Conservation (phyloP, 306 rosid species). For the Senna siamea region DNA sequence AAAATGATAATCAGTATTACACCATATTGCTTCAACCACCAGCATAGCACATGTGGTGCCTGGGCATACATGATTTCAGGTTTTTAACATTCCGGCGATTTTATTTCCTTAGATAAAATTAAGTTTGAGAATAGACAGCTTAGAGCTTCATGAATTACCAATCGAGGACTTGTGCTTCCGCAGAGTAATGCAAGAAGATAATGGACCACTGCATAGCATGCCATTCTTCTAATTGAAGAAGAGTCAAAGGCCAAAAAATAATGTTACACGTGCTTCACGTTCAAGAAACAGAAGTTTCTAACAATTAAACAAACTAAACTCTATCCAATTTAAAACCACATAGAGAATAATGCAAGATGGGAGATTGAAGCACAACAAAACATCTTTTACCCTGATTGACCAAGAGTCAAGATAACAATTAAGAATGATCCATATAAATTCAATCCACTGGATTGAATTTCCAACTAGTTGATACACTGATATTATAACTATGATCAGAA, state of each 20-base stretch:
- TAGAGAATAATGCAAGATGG: not conserved
- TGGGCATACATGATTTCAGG: not conserved
- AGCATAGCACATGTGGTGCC: not conserved
- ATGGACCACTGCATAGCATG: not conserved
- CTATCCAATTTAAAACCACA: not conserved
- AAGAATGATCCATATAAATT: slow-evolving; percentile 4
- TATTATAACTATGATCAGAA: not conserved
- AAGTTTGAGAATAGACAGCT: not conserved
- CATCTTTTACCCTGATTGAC: not conserved
- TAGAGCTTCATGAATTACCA: no score
- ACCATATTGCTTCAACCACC: not conserved
- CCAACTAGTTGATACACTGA: slow-evolving; percentile 9
- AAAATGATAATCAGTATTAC: not conserved
- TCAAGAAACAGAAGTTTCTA: not conserved
- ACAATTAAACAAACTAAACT: no score
- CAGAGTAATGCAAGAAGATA: no score
- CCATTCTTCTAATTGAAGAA: not conserved
- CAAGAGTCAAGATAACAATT: not conserved
- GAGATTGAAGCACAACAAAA: not conserved
- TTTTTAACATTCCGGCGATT: not conserved
- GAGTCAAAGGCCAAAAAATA: not conserved
- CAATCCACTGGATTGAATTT: slow-evolving; percentile 1
- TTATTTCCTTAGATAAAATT: not conserved
- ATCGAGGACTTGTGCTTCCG: no score
- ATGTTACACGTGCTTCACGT: not conserved